Conservation (phyloP, 192 early-diverging fungal genomes). For the Umbelopsis isabellina region DNA sequence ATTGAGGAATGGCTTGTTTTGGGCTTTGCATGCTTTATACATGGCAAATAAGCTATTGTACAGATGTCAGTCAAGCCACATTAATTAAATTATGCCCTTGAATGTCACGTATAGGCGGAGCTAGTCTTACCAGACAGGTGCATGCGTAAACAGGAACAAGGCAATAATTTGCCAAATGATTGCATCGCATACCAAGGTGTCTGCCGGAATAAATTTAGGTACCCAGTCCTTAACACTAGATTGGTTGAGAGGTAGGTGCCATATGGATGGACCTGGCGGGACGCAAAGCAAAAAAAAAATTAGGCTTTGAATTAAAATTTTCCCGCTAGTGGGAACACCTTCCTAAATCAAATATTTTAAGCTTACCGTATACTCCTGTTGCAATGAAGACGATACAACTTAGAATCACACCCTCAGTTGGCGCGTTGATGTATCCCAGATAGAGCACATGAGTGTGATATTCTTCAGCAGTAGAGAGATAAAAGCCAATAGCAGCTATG, state of each 20-base stretch:
- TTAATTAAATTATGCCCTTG: background rate
- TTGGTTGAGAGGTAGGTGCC: slow-evolving; percentile 13
- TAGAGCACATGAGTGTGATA: slow-evolving; percentile 89
- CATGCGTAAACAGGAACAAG: slow-evolving; percentile 35
- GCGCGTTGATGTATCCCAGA: slow-evolving; percentile 80
- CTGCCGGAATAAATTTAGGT: slow-evolving; percentile 14
- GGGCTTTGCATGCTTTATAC: slow-evolving; percentile 48
- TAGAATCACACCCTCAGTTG: slow-evolving; percentile 83
- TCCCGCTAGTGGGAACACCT: slow-evolving; percentile 14
- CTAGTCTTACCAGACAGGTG: slow-evolving; percentile 38
- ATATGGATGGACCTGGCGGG: slow-evolving; percentile 27
- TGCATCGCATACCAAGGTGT: slow-evolving; percentile 15
- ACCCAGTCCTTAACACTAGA: slow-evolving; percentile 16
- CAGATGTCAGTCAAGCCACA: background rate
- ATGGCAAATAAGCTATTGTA: slow-evolving; percentile 37
- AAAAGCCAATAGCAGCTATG: slow-evolving; percentile 59
- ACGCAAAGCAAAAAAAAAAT: background rate
- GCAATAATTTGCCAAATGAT: slow-evolving; percentile 26
- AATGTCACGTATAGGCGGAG: background rate
- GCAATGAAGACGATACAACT: slow-evolving; percentile 62
- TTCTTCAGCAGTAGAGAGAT: slow-evolving; percentile 89
- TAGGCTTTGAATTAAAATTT: background rate
- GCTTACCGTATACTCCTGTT: slow-evolving; percentile 65
- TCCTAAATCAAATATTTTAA: slow-evolving; percentile 9
- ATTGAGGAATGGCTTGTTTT: slow-evolving; percentile 60